Conservation (phyloP, 2,329 filamentous ascomycete species). For the Aspergillus sp. region DNA sequence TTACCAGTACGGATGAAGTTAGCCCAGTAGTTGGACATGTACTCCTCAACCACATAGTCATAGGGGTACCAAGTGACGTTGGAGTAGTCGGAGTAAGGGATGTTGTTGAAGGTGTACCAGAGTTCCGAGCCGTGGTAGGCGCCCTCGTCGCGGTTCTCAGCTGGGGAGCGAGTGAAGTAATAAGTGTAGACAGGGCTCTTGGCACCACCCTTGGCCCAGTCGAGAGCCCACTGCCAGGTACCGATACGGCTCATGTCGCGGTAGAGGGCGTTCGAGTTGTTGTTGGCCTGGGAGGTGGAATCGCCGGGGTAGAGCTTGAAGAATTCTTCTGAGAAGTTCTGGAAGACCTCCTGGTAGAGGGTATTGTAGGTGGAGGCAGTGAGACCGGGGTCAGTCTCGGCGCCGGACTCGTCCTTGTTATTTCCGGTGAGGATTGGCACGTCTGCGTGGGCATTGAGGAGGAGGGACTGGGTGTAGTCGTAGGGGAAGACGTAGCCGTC, state of each 20-base stretch:
- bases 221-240: conserved; percentile 29
- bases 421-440: conserved; percentile 34
- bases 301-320: conserved; percentile 28
- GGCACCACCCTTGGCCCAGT: conserved; percentile 27
- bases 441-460: conserved; percentile 21
- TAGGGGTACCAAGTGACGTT: conserved; percentile 28
- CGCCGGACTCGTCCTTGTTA: conserved; percentile 32
- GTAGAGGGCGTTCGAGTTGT: conserved; percentile 26
- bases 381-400: conserved; percentile 2
- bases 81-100: conserved; percentile 27
- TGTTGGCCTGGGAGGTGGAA: conserved; percentile 22
- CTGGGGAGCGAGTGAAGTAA: conserved; percentile 33
- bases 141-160: conserved; percentile 22
- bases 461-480: conserved; percentile 24
- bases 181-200: conserved; percentile 32
- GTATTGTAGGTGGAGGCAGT: conserved; percentile 19
- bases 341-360: conserved; percentile 23
- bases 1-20: conserved; percentile 35
- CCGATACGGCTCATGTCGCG: conserved; percentile 27
- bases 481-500: conserved; percentile 33
- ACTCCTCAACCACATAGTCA: conserved; percentile 30
- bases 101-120: conserved; percentile 36
- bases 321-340: conserved; percentile 17
- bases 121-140: conserved; percentile 35
- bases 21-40: conserved; percentile 33